These are phyloP conservation scores for Trametopsis cervina DNA, from an alignment of 768 basidiomycete genomes.

Conservation along the genomic window DNA sequence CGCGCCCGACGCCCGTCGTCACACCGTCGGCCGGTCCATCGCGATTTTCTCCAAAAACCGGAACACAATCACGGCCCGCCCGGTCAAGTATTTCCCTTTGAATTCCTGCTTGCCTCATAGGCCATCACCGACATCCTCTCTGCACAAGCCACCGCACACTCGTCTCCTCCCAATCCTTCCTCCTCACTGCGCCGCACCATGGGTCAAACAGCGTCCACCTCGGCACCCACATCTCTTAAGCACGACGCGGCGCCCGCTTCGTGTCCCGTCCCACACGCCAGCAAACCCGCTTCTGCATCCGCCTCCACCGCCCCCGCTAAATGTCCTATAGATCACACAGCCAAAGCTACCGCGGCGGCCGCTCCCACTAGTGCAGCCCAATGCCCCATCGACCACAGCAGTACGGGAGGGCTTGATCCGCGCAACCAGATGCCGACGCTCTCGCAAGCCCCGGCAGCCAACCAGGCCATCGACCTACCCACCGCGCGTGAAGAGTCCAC, in stretches of 20 bases:
- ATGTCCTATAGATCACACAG: conserved; percentile 34
- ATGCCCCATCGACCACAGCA: conserved; percentile 58
- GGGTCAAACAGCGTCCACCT: conserved; percentile 23
- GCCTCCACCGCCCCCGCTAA: conserved; percentile 21
- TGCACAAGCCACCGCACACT: too few species aligned
- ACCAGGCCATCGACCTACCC: conserved; percentile 56
- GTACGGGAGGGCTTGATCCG: conserved; percentile 43
- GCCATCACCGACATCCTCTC: too few species aligned
- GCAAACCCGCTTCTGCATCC: conserved; percentile 11
- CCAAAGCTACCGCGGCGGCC: conserved; percentile 14
- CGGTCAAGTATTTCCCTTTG: background rate
- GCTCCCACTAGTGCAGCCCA: conserved; percentile 28
- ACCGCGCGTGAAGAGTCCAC: conserved; percentile 72
- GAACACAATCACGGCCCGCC: too few species aligned
- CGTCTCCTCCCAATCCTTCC: background rate
- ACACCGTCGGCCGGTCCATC: background rate
- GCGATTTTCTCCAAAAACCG: background rate
- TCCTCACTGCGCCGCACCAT: too few species aligned
- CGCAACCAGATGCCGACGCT: conserved; percentile 88
- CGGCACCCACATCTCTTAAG: conserved; percentile 14
- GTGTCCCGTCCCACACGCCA: conserved; percentile 37
- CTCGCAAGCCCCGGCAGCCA: conserved; percentile 55
- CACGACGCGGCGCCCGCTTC: conserved; percentile 21
- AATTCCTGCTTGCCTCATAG: too few species aligned
- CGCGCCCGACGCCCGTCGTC: too few species aligned